phyloP scores from a whole-genome alignment of 192 early-diverging fungal genomes.

The Backusella sp. region DNA sequence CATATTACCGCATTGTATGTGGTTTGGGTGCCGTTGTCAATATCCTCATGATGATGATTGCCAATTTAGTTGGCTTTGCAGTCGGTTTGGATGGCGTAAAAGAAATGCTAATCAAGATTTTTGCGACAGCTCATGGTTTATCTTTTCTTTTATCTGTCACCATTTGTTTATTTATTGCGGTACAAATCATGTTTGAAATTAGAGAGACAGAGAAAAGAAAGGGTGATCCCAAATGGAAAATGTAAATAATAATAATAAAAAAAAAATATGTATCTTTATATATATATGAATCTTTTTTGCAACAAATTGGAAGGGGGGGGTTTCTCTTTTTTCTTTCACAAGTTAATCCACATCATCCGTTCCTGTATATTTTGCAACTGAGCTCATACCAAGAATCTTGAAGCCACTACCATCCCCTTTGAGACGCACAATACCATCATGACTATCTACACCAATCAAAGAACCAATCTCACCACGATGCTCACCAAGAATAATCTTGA shows the following conservation, averaged over 20 bases:
- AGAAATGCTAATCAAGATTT: conserved; percentile 68
- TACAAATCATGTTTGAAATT: conserved; percentile 83
- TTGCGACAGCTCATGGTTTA: conserved; percentile 48
- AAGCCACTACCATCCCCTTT: conserved; percentile 52
- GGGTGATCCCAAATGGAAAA: conserved; percentile 38
- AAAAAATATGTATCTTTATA: neutral
- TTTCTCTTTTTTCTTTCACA: neutral
- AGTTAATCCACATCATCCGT: conserved; percentile 8
- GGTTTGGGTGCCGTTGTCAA: conserved; percentile 80
- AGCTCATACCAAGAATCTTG: conserved; percentile 54
- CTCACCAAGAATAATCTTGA: conserved; percentile 64
- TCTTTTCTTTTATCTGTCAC: conserved; percentile 50
- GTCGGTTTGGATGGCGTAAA: conserved; percentile 86
- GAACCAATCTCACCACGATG: conserved; percentile 59
- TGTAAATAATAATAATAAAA: conserved; percentile 17
- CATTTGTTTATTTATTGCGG: conserved; percentile 55
- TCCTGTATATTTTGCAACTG: conserved; percentile 48
- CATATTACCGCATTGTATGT: conserved; percentile 76
- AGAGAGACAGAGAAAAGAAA: conserved; percentile 69
- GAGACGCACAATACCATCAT: conserved; percentile 73
- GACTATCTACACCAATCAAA: conserved; percentile 70
- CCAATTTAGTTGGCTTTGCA: conserved; percentile 94
- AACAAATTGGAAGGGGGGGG: no score
- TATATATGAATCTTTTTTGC: neutral
- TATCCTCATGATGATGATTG: conserved; percentile 93